Evolutionary conservation across 2,329 filamentous ascomycete species (phyloP).

Genomic region (Cladosporium phlei): DNA sequence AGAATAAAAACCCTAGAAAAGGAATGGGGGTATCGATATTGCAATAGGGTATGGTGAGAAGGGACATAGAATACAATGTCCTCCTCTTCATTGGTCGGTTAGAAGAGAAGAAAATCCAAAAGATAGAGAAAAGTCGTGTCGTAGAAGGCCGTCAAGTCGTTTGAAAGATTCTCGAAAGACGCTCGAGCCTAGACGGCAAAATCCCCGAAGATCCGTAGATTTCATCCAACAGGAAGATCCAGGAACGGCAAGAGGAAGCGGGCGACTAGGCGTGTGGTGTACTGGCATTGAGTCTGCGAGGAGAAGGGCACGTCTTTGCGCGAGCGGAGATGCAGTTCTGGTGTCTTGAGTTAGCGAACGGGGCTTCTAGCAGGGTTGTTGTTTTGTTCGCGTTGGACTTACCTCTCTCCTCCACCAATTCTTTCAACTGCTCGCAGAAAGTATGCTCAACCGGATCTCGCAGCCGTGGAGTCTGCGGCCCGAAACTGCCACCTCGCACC

Average conservation of each 20-base stretch:
- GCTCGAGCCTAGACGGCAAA: too few species aligned
- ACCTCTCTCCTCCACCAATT: constrained; percentile 41
- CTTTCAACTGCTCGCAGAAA: constrained; percentile 36
- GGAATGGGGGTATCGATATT: too few species aligned
- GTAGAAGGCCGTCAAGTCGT: too few species aligned
- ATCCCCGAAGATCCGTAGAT: too few species aligned
- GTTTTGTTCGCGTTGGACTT: constrained; percentile 19
- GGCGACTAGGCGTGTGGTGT: constrained; percentile 41
- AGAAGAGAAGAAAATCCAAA: too few species aligned
- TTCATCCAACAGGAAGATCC: constrained; percentile 5
- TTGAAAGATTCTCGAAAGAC: too few species aligned
- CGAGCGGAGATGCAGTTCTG: constrained; percentile 37
- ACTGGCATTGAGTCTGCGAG: constrained; percentile 35
- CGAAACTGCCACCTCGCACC: constrained; percentile 33
- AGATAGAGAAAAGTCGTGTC: too few species aligned
- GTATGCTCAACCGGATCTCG: constrained; percentile 31
- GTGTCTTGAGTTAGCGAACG: background rate
- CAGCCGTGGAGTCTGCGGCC: constrained; percentile 36
- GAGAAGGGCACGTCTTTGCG: constrained; percentile 37
- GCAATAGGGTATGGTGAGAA: too few species aligned
- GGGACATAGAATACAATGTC: too few species aligned
- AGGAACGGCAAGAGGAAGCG: constrained; percentile 38
- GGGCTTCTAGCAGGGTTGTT: background rate
- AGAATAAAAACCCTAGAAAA: too few species aligned
- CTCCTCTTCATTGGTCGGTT: too few species aligned